Evolutionary conservation across 768 basidiomycete species (phyloP), one percentile per base, ranked within the genome.

Genomic region (Sporobolomyces phaffii): DNA sequence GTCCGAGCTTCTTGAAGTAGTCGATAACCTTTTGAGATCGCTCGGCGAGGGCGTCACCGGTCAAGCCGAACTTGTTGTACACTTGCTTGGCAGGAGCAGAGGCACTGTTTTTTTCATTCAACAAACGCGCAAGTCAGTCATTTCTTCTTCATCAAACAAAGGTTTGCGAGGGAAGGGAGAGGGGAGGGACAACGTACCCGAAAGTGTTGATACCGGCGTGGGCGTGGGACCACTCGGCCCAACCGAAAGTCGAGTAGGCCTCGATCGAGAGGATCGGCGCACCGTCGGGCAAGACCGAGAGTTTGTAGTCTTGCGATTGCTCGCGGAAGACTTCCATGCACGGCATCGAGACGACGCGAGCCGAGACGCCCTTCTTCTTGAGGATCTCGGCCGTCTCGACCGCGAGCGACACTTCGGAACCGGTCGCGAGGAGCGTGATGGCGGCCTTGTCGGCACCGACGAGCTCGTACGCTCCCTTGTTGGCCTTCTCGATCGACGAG

Each of bases 171-270:
- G n/a, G n/a, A n/a, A n/a, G n/a, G n/a, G n/a, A n/a, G n/a, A n/a
- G n/a, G n/a, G n/a, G n/a, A n/a, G n/a, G n/a, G n/a, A n/a, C n/a
- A n/a, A 50, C 49, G 49, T 50, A 59, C 5, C 38, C 91, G 87
- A 89, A 96, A 38, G 81, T 82, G 40, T 77, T 76, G 80, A 80
- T 73, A 62, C 78, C 79, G 63, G 77, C 76, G 74, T 77, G 84
- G 80, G 93, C 91, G 76, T 94, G 91, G 72, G 87, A 86, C 81
- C 90, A 91, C 79, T 87, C 87, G 68, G 84, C 83, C 92, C 92
- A 96, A 72, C 91, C 90, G 73, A 84, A 80, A 50, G 90, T 90
- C 68, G 83, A 78, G 78, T 86, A 83, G 29, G 92, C 92, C 80
- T 96, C 92, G 66, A 96, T 82, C 49, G 90, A 90, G 67, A 96